phyloP scores from a whole-genome alignment of 106 monocot genomes.

The Cymbidium sinense region DNA sequence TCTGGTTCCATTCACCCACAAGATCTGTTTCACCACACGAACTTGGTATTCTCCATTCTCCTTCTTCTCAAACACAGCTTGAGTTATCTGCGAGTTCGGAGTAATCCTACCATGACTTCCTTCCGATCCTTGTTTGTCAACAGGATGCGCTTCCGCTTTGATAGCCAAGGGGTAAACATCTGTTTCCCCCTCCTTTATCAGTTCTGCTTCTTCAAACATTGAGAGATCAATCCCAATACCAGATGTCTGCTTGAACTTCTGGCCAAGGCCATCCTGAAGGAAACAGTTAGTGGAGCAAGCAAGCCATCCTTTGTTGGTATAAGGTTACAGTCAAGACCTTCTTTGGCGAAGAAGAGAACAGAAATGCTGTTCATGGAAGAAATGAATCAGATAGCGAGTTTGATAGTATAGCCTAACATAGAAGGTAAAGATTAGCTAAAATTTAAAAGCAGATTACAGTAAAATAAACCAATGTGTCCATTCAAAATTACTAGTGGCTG shows the following conservation, averaged over 20 bases:
- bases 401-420: background rate
- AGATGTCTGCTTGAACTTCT: conserved; percentile 55
- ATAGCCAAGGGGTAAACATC: conserved; percentile 47
- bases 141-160: conserved; percentile 41
- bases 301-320: conserved; percentile 25
- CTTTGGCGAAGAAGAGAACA: conserved; percentile 65
- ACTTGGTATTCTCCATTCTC: conserved; percentile 36
- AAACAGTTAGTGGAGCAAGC: conserved; percentile 32
- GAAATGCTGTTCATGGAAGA: conserved; percentile 36
- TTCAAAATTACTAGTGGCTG: no score
- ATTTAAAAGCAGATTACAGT: no score
- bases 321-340: conserved; percentile 40
- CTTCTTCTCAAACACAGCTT: conserved; percentile 58
- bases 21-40: conserved; percentile 49
- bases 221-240: conserved; percentile 58
- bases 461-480: no score
- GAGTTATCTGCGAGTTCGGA: conserved; percentile 52
- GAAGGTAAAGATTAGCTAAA: background rate
- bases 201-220: conserved; percentile 40
- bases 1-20: conserved; percentile 48
- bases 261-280: conserved; percentile 50
- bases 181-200: conserved; percentile 32
- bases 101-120: conserved; percentile 6
- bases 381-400: background rate
- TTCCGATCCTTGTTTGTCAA: conserved; percentile 6